Base-by-base conservation (phyloP, 305 asterid species). In the Solanum chacoense region DNA sequence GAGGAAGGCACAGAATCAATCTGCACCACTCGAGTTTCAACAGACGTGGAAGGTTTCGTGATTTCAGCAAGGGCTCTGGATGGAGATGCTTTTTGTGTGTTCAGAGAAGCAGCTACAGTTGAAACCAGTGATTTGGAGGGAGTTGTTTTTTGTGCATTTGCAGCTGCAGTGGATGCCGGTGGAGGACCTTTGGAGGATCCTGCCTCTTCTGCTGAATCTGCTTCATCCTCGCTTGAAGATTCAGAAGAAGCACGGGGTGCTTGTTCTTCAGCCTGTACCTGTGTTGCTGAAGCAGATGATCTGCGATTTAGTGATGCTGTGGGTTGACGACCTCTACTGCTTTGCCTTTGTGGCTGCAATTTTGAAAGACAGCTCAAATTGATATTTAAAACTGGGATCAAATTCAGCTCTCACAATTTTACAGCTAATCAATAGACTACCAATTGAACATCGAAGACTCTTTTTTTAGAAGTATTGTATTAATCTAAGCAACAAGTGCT, bases 181-280 rank as follows among this genome's bases (percentile, higher is more conserved):
- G 75, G 84, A 38, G 95, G 91, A 86, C 87, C 91, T 87, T 89
- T 90, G 35, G 93, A 88, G 26, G 95, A 87, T 69, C 84, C 92
- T 13, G 85, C 89, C 89, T 90, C 94, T 90, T 92, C 95, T 75
- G 91, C 31, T 55, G 84, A 90, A 28, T 91, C 94, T 24, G 91
- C 93, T 71, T 90, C 94, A 84, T 75, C 91, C 90, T 93, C 94
- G 65, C 93, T 93, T 71, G 94, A 90, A 72, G 96, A 89, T 74
- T 92, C 38, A 89, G 89, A 65, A 7, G 94, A 84, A 84, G 94
- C 87, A 89, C 89, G 89, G 28, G 95, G 90, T 50, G 98, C 92
- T 18, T 93, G 88, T 69, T 91, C 92, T 36, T 91, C 81, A 75
- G 81, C 81, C 42, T 20, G 81, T 75, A 75, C 45, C 7, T 75